phyloP scores from a whole-genome alignment of 306 rosid genomes.

The Sophora flavescens region DNA sequence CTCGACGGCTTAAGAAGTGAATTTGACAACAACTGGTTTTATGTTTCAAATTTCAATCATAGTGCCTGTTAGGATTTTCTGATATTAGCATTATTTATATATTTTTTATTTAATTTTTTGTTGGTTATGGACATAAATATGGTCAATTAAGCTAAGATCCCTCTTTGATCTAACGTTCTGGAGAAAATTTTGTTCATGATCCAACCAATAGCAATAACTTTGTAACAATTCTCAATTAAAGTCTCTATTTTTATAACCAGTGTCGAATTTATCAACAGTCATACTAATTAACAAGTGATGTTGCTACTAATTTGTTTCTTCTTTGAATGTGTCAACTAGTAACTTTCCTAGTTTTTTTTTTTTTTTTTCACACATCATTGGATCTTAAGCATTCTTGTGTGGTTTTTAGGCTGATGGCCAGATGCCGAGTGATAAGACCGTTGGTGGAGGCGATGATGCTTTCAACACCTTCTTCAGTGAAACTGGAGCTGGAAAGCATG shows the following conservation, averaged over 20 bases:
- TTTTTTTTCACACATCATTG: not conserved
- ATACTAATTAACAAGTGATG: no score
- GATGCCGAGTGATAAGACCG: conserved; percentile 77
- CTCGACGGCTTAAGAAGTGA: not conserved
- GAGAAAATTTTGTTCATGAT: not conserved
- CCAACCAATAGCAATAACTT: not conserved
- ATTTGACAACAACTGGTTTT: not conserved
- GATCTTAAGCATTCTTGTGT: conserved; percentile 13
- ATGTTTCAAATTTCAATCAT: no score
- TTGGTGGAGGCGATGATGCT: conserved; percentile 86
- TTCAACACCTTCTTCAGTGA: conserved; percentile 91
- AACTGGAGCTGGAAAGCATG: conserved; percentile 87
- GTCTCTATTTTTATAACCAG: not conserved
- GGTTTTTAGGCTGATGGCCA: conserved; percentile 75
- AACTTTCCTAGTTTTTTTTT: not conserved
- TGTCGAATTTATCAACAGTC: not conserved
- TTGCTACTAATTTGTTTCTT: not conserved
- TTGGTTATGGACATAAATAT: not conserved
- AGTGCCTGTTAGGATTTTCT: no score
- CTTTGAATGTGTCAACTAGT: not conserved
- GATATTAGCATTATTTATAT: no score
- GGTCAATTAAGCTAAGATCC: not conserved
- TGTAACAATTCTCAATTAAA: not conserved
- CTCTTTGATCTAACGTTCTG: not conserved
- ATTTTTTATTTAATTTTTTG: not conserved